Evolutionary conservation across 306 rosid genomes (phyloP).

Genomic region (Trifolium repens): DNA sequence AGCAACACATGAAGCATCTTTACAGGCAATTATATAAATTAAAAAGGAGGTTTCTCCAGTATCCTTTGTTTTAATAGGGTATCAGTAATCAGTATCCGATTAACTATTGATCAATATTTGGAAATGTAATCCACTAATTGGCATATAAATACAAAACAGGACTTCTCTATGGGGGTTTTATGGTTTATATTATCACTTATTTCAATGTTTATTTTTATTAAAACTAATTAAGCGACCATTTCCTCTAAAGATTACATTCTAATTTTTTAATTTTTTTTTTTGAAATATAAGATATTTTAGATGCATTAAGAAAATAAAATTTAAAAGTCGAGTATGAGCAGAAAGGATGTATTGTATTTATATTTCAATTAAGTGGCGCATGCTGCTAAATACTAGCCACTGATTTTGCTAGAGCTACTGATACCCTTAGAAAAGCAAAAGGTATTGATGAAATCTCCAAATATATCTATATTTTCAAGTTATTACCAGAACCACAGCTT

Average conservation of each 20-base stretch:
- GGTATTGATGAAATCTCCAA: background rate
- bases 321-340: background rate
- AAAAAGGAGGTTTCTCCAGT: slow-evolving; percentile 35
- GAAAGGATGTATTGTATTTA: slow-evolving; percentile 17
- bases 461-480: slow-evolving; percentile 9
- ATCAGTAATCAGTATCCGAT: slow-evolving; percentile 24
- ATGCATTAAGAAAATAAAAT: slow-evolving; percentile 6
- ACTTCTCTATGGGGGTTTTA: background rate
- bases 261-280: background rate
- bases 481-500: slow-evolving; percentile 28
- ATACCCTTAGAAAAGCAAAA: slow-evolving; percentile 20
- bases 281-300: slow-evolving; percentile 21
- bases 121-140: slow-evolving; percentile 25
- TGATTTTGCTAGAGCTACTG: slow-evolving; percentile 28
- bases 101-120: slow-evolving; percentile 18
- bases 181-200: slow-evolving; percentile 17
- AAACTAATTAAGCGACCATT: background rate
- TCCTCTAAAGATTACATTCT: background rate
- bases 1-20: slow-evolving; percentile 97
- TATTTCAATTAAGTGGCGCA: slow-evolving; percentile 21
- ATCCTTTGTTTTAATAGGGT: slow-evolving; percentile 37
- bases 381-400: background rate
- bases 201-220: slow-evolving; percentile 12
- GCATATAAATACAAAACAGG: slow-evolving; percentile 26
- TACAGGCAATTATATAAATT: slow-evolving; percentile 64